These are phyloP conservation scores for Pseudocercospora crystallina DNA, from an alignment of 2,329 filamentous ascomycete species.

Conservation along the genomic window DNA sequence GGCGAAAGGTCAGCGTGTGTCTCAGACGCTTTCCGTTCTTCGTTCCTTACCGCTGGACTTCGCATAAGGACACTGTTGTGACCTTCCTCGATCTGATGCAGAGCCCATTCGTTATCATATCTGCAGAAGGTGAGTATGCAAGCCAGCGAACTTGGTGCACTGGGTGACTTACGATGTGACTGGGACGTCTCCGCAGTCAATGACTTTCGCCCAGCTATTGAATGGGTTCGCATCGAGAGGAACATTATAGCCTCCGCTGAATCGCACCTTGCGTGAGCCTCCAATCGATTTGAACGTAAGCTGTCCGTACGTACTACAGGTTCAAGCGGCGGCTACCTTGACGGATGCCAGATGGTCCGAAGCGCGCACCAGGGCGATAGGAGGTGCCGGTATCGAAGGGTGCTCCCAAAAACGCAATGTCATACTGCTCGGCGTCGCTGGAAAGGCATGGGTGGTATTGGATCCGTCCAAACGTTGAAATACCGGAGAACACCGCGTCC, in stretches of 20 bases:
- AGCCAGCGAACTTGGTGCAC: neutral
- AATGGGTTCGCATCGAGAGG: conserved; percentile 81
- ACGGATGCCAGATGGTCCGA: conserved; percentile 84
- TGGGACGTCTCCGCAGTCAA: conserved; percentile 85
- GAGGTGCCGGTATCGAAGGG: conserved; percentile 53
- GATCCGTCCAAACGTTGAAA: conserved; percentile 79
- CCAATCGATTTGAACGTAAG: conserved; percentile 31
- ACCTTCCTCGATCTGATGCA: conserved; percentile 82
- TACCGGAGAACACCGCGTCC: conserved; percentile 84
- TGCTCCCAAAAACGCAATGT: conserved; percentile 60
- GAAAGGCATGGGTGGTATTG: conserved; percentile 75
- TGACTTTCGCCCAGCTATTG: conserved; percentile 63
- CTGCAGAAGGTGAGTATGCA: conserved; percentile 41
- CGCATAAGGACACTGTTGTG: conserved; percentile 75
- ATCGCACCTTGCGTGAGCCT: conserved; percentile 53
- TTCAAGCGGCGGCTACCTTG: conserved; percentile 84
- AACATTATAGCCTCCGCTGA: conserved; percentile 83
- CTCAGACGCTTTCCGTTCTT: too few relatives aligned
- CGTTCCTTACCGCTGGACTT: conserved; percentile 61
- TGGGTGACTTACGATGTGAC: conserved; percentile 68
- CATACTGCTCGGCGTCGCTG: conserved; percentile 69
- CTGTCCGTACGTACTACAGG: conserved; percentile 67
- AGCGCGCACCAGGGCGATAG: conserved; percentile 58
- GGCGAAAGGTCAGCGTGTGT: too few relatives aligned
- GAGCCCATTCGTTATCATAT: conserved; percentile 79